These are phyloP conservation scores for Starmerella sp. DNA, from an alignment of 805 yeast genomes.

Conservation along the genomic window DNA sequence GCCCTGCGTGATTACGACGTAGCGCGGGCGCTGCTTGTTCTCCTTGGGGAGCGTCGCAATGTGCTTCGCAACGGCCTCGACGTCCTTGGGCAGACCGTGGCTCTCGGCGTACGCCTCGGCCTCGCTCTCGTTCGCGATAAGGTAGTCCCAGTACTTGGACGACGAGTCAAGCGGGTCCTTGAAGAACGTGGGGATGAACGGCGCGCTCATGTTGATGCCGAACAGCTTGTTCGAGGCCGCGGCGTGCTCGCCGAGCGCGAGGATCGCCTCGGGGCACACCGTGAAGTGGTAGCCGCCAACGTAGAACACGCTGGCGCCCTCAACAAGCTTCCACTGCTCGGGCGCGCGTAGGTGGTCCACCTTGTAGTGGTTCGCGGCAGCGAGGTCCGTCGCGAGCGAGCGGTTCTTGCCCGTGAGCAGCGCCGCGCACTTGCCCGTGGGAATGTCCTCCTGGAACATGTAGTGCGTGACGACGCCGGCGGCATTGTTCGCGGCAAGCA, in stretches of 20 bases:
- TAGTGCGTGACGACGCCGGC: conserved; percentile 86
- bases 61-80: conserved; percentile 66
- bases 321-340: conserved; percentile 80
- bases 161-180: conserved; percentile 75
- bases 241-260: conserved; percentile 83
- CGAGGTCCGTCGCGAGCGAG: conserved; percentile 89
- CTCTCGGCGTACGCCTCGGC: conserved; percentile 89
- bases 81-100: conserved; percentile 55
- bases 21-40: conserved; percentile 58
- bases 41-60: conserved; percentile 71
- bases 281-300: conserved; percentile 99
- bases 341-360: conserved; percentile 76
- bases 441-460: conserved; percentile 61
- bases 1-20: conserved; percentile 92
- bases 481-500: conserved; percentile 67
- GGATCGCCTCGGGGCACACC: conserved; percentile 91
- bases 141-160: conserved; percentile 77
- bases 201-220: conserved; percentile 84
- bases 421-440: conserved; percentile 98
- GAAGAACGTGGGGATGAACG: conserved; percentile 92
- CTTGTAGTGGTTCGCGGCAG: conserved; percentile 95
- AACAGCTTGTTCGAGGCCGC: conserved; percentile 68
- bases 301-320: conserved; percentile 70
- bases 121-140: conserved; percentile 94
- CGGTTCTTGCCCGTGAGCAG: conserved; percentile 78